A percentile compares a stretch with the other conserved stretches of the same genome.
Evolutionary conservation across 495 filamentous ascomycete species (phyloP).

Genomic region (Choiromyces venosus): DNA sequence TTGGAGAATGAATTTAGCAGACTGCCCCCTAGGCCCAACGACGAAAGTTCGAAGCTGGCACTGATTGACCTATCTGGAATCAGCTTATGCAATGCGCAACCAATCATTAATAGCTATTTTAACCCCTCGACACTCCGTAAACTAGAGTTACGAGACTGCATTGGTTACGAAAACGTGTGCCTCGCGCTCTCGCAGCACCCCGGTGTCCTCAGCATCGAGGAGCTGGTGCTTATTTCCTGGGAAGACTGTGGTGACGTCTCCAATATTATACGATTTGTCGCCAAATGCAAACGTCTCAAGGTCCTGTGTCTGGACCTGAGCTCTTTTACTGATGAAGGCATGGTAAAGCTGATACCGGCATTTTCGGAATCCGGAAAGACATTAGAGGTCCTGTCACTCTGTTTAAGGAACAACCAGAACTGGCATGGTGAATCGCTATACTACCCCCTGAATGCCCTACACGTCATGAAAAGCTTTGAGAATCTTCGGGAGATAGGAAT

Average conservation of each 20-base stretch:
- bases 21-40: neutral
- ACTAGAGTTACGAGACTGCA: neutral
- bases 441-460: neutral
- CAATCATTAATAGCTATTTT: conserved; percentile 5
- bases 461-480: conserved; percentile 2
- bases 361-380: conserved; percentile 6
- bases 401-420: neutral
- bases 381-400: neutral
- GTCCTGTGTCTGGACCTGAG: neutral
- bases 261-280: neutral
- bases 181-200: neutral
- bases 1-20: neutral
- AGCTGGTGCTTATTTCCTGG: neutral
- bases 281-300: conserved; percentile 7
- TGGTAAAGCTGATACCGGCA: conserved; percentile 4
- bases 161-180: neutral
- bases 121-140: conserved; percentile 9
- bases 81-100: neutral
- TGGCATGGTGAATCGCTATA: neutral
- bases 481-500: conserved; percentile 8
- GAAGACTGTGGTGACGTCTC: no score
- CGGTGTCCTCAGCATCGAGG: neutral
- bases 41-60: conserved; percentile 5
- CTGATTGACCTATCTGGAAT: neutral
- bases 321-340: neutral